These are phyloP conservation scores for Calonectria pseudoreteaudii DNA, from an alignment of 2,329 filamentous ascomycete species.

Conservation along the genomic window DNA sequence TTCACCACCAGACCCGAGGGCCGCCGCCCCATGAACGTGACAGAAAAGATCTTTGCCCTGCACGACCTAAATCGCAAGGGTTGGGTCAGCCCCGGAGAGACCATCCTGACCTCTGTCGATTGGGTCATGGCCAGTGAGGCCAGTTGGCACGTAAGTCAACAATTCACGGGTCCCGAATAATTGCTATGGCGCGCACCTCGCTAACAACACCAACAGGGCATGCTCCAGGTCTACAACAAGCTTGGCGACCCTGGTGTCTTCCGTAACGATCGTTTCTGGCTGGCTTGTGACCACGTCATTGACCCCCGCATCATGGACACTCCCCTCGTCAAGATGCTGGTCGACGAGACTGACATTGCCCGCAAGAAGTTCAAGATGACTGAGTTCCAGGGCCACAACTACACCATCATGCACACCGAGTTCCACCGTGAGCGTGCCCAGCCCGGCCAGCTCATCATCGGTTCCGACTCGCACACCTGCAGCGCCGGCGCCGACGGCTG, in stretches of 20 bases:
- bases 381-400: constrained; percentile 42
- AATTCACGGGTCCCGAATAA: too few species aligned
- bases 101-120: constrained; percentile 56
- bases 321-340: constrained; percentile 50
- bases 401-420: constrained; percentile 61
- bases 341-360: constrained; percentile 51
- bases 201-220: constrained; percentile 37
- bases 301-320: constrained; percentile 55
- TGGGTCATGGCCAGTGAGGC: constrained; percentile 60
- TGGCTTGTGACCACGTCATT: constrained; percentile 61
- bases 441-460: constrained; percentile 57
- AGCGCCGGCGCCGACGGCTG: constrained; percentile 54
- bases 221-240: constrained; percentile 54
- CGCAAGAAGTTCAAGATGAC: constrained; percentile 57
- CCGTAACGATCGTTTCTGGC: constrained; percentile 63
- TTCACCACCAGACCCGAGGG: constrained; percentile 6
- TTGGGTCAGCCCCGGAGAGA: constrained; percentile 51
- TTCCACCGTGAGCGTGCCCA: constrained; percentile 57
- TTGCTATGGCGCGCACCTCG: too few species aligned
- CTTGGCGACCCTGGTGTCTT: constrained; percentile 57
- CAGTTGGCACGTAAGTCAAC: constrained; percentile 48
- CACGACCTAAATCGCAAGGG: constrained; percentile 52
- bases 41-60: constrained; percentile 59
- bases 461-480: constrained; percentile 60
- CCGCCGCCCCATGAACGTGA: constrained; percentile 53